phyloP scores from a whole-genome alignment of 192 early-diverging fungal genomes.

The Coemansia sp. region DNA sequence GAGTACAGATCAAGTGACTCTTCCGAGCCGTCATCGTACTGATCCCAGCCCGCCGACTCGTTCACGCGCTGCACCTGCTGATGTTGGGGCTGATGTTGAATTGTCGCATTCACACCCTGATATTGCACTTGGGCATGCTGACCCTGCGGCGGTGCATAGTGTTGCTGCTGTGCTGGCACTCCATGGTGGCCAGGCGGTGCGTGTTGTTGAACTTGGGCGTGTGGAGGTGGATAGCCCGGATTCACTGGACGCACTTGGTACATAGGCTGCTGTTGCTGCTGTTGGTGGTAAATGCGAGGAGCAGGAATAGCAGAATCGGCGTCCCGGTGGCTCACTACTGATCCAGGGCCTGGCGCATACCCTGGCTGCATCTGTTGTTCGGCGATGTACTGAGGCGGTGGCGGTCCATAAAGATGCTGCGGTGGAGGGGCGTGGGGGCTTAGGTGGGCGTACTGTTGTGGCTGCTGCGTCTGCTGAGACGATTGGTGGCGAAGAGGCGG shows the following conservation, averaged over 20 bases:
- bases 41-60: background rate
- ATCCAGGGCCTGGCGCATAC: slow-evolving; percentile 9
- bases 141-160: slow-evolving; percentile 1
- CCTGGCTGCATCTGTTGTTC: slow-evolving; percentile 16
- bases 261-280: slow-evolving; percentile 11
- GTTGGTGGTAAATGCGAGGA: slow-evolving; percentile 22
- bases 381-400: slow-evolving; percentile 3
- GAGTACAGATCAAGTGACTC: slow-evolving; percentile 16
- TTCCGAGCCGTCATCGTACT: slow-evolving; percentile 14
- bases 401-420: background rate
- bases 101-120: slow-evolving; percentile 3
- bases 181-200: background rate
- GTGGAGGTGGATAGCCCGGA: slow-evolving; percentile 7
- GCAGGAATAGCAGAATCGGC: slow-evolving; percentile 36
- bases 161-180: slow-evolving; percentile 7
- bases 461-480: slow-evolving; percentile 24
- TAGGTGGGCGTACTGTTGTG: slow-evolving; percentile 8
- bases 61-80: slow-evolving; percentile 27
- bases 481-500: slow-evolving; percentile 16
- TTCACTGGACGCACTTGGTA: slow-evolving; percentile 9
- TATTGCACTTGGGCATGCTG: slow-evolving; percentile 2
- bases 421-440: slow-evolving; percentile 5
- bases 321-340: slow-evolving; percentile 2
- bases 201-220: background rate
- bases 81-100: slow-evolving; percentile 10